Base-by-base conservation (phyloP, 169 alveolate genomes). In the Plasmodium adleri region DNA sequence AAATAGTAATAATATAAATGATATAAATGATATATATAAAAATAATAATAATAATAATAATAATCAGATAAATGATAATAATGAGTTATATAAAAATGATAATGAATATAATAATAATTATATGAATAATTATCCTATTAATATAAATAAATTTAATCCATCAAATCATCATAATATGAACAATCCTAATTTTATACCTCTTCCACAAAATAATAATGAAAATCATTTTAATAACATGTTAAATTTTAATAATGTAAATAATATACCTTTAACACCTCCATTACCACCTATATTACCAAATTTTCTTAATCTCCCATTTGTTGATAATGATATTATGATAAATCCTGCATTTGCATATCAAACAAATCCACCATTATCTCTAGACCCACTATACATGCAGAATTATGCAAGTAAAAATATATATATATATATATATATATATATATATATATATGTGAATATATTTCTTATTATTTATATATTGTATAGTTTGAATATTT, bases 261-360 rank as follows among this genome's bases (percentile, higher is more conserved):
- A 78, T 52, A 78, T 78, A n/a, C 89, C 89, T 0, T 10, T 78
- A 78, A 78, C 64, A 28, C 71, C 72, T 2, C 72, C 89, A 20
- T 58, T 66, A 22, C 89, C 89, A 22, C 89, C 89, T 15, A 45
- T 78, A 63, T 52, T 78, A 64, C 89, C 89, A 9, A 78, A 78
- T 64, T 66, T 78, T 78, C 54, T 78, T 78, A 78, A 78, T 66
- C 39, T 78, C 6, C 89, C 89, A 28, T 78, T 78, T 66, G 64
- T 78, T 67, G 67, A 78, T 66, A 78, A 64, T 45, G 76, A 70
- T 0, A 50, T 78, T 52, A 49, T 59, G 20, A 54, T 7, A 78
- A 47, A 47, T 10, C 71, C 71, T 8, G 3, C 89, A 13, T 20
- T 78, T 43, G 71, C 89, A 9, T 78, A 49, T 13, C 89, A 71